Evolutionary conservation across 1,284 basidiomycete species (phyloP), one percentile per base, ranked within the genome.

Genomic region (Marasmius oreades): DNA sequence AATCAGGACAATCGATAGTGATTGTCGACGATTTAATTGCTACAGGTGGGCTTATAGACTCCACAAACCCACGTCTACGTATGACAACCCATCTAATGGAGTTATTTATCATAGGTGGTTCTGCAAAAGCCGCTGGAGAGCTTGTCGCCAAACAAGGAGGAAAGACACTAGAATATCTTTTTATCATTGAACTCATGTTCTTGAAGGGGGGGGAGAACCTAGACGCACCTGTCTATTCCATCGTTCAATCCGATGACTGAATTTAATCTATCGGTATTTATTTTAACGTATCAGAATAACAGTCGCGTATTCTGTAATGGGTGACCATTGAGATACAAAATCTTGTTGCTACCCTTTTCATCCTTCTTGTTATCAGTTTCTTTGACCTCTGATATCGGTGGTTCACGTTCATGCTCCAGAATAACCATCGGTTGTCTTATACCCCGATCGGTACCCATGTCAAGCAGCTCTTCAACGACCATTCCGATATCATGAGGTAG

Each of bases 11-110:
- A 69, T 91, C 78, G 56, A 93, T 95, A 28, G 73, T 99, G 42
- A 81, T 99, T 48, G 80, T 99, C 31, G 97, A 99, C 72, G 97
- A 99, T 72, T 79, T 99, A 37, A 95, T 99, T 61, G 97, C 97
- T 0, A 99, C 97, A 44, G 95, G 95, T 90, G 61, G 23, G 76
- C 60, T 12, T 18, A 42, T 20, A n/a, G 39, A 48, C 31, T 16
- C n/a, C n/a, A n/a, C n/a, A n/a, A n/a, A n/a, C n/a, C n/a, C n/a
- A n/a, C n/a, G n/a, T n/a, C n/a, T n/a, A n/a, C n/a, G n/a, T n/a
- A n/a, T n/a, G n/a, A n/a, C n/a, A n/a, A n/a, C n/a, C n/a, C n/a
- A n/a, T n/a, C n/a, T n/a, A n/a, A n/a, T n/a, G 28, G 43, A 37
- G n/a, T 23, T 59, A 22, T 43, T 34, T 20, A 45, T 6, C 46